Conservation (phyloP, 176 grass and related monocot species). For the Raddia distichophylla region DNA sequence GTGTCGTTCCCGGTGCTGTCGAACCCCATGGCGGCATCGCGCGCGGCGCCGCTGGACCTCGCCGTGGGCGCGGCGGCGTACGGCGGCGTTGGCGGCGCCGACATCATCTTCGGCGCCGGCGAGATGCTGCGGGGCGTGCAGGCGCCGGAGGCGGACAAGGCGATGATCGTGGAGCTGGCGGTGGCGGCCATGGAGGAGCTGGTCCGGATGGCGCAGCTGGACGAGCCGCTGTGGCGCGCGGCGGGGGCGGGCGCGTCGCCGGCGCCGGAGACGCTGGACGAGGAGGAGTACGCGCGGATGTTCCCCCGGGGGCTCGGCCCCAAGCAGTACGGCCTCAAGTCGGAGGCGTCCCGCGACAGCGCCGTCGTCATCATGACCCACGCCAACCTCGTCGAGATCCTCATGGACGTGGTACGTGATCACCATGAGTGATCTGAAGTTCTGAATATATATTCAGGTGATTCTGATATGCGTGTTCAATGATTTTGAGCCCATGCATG, state of each 20-base stretch:
- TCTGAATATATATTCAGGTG: not conserved
- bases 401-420: conserved; percentile 90
- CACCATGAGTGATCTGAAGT: too few species aligned
- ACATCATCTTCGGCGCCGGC: conserved; percentile 49
- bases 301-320: conserved; percentile 63
- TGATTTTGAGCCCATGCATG: not conserved
- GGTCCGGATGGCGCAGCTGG: conserved; percentile 73
- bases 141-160: conserved; percentile 62
- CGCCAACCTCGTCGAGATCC: conserved; percentile 90
- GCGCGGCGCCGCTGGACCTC: conserved; percentile 56
- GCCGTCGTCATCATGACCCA: conserved; percentile 93
- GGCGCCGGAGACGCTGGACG: conserved; percentile 54
- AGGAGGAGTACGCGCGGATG: conserved; percentile 76
- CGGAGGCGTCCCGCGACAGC: conserved; percentile 80
- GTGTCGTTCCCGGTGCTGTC: conserved; percentile 80
- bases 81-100: not conserved
- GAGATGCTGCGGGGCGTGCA: conserved; percentile 64
- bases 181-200: conserved; percentile 98
- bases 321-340: conserved; percentile 75
- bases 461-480: not conserved
- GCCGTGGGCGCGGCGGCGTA: conserved; percentile 32
- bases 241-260: conserved; percentile 1
- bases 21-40: conserved; percentile 44
- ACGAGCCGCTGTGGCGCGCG: conserved; percentile 66
- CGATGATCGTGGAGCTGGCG: conserved; percentile 85